Evolutionary conservation across 78 protist species (phyloP), one percentile per base, ranked within the genome.

Genomic region (Dictyostelium purpureum): DNA sequence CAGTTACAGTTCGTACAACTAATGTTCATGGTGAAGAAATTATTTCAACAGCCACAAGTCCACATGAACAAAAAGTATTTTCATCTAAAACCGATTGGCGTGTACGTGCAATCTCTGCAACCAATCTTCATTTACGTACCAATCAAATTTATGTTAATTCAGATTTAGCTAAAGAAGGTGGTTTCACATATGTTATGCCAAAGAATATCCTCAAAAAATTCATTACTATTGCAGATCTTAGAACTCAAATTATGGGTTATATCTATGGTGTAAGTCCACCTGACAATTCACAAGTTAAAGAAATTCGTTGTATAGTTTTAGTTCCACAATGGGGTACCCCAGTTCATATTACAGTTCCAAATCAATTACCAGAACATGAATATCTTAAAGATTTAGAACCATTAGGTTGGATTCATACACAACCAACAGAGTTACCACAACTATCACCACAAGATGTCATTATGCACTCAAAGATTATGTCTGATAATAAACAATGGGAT

Each of bases 401-500:
- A 38, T 98, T 99, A 1, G 99, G 99, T 63, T 99, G 99, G 99
- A 82, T 99, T 47, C 99, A 99, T 94, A 99, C 99, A 21, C 99
- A 99, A 94, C 98, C 99, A 69, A 94, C 94, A 43, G 99, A 99
- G 94, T 88, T 94, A 35, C 97, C 97, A 63, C 98, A 96, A 89
- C 96, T 99, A 33, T 38, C 98, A 28, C 99, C 99, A 24, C 95
- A 85, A 56, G 99, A 99, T 49, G 98, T 96, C 61, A 82, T 96
- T 49, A 87, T 76, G 67, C 99, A 98, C 75, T 89, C 98, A 18
- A 77, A 89, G 59, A 87, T 97, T 75, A 76, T 98, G 79, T 59
- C 95, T 33, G 98, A 96, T 76, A 94, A 98, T 78, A 66, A 78
- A 59, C n/a, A 47, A 18, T 98, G 99, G 99, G 98, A 97, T 35